phyloP scores from a whole-genome alignment of 2,329 filamentous ascomycete species.

The Lecanicillium sp. region DNA sequence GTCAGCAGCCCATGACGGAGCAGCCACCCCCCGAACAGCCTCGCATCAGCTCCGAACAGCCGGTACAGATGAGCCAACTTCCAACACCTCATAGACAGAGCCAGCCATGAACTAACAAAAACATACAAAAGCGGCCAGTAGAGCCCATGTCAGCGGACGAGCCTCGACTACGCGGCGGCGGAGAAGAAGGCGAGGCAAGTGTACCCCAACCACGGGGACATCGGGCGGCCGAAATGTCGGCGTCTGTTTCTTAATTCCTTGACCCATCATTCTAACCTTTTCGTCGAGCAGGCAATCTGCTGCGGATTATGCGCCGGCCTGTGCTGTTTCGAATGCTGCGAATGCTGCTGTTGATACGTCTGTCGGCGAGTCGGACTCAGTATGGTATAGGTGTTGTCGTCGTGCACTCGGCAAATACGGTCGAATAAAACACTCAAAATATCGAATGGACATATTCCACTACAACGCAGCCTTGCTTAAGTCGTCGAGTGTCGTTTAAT shows the following conservation, averaged over 20 bases:
- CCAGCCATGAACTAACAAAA: conserved; percentile 3
- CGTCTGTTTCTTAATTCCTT: too few relatives aligned
- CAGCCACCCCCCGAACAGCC: conserved; percentile 8
- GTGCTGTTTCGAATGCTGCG: conserved; percentile 28
- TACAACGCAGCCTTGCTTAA: too few relatives aligned
- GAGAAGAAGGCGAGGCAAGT: conserved; percentile 24
- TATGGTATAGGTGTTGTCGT: too few relatives aligned
- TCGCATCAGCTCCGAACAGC: conserved; percentile 23
- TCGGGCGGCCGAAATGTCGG: conserved; percentile 5
- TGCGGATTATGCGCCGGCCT: conserved; percentile 31
- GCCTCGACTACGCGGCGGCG: conserved; percentile 24
- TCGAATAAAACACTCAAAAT: background rate
- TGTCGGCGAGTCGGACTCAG: too few relatives aligned
- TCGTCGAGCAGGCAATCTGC: conserved; percentile 24
- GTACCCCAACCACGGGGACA: too few relatives aligned
- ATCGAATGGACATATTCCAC: too few relatives aligned
- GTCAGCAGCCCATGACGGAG: conserved; percentile 5
- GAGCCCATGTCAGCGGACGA: conserved; percentile 26
- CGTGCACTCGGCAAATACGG: background rate
- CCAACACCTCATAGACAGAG: conserved; percentile 1
- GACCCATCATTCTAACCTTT: conserved; percentile 5
- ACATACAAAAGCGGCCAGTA: conserved; percentile 19
- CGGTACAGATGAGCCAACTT: conserved; percentile 19
- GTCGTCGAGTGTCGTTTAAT: too few relatives aligned
- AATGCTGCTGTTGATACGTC: conserved; percentile 20